Conservation (phyloP, 768 basidiomycete genomes). For the Podaxis sp. region DNA sequence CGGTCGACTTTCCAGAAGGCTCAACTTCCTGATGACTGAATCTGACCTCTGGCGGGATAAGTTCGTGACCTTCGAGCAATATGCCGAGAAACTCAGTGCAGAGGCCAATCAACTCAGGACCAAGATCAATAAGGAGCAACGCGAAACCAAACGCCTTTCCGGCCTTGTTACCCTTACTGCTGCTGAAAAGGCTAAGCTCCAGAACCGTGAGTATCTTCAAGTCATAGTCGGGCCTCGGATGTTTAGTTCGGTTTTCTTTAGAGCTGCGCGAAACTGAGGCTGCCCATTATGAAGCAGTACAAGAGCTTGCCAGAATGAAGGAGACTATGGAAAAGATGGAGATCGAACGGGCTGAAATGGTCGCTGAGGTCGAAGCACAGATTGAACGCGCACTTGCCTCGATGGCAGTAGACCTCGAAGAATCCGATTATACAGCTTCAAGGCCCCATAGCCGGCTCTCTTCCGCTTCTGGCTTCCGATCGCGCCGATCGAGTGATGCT, state of each 20-base stretch:
- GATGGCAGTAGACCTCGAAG: conserved; percentile 79
- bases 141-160: conserved; percentile 83
- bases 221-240: neutral
- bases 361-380: conserved; percentile 91
- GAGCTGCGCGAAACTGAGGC: conserved; percentile 81
- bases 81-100: conserved; percentile 85
- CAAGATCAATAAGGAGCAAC: conserved; percentile 90
- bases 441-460: conserved; percentile 70
- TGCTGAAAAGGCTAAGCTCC: conserved; percentile 75
- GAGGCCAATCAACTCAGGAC: conserved; percentile 83
- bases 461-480: conserved; percentile 50
- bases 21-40: conserved; percentile 92
- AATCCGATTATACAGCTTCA: conserved; percentile 74
- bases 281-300: conserved; percentile 76
- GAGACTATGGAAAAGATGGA: conserved; percentile 87
- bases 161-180: conserved; percentile 76
- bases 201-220: conserved; percentile 60
- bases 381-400: conserved; percentile 84
- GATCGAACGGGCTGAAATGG: conserved; percentile 82
- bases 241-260: conserved; percentile 28
- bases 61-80: conserved; percentile 91
- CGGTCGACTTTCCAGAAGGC: conserved; percentile 77
- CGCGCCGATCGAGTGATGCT: conserved; percentile 63
- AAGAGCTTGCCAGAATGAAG: conserved; percentile 84
- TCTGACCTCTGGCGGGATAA: conserved; percentile 90